phyloP scores from a whole-genome alignment of 164 flowering plant species.

The Tinospora cordifolia region DNA sequence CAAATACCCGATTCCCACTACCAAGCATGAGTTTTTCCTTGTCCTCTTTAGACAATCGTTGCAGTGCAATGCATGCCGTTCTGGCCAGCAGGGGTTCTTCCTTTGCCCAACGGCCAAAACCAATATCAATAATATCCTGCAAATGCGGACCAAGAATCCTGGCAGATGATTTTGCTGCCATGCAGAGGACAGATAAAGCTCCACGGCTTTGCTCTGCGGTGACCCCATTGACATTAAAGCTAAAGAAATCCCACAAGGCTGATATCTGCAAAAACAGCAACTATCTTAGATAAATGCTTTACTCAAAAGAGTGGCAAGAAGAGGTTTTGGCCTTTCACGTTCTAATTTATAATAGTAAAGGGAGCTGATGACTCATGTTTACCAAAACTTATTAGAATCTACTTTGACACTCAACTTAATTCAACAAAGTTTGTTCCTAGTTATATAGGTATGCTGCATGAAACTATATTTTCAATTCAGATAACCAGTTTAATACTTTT shows the following conservation, averaged over 20 bases:
- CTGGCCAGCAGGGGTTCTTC: constrained; percentile 89
- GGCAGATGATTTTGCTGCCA: constrained; percentile 84
- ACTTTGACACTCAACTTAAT: too few relatives aligned
- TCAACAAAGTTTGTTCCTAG: too few relatives aligned
- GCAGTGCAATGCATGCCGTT: constrained; percentile 82
- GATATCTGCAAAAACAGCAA: constrained; percentile 51
- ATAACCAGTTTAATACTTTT: too few relatives aligned
- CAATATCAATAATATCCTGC: constrained; percentile 88
- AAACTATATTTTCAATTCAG: too few relatives aligned
- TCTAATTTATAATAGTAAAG: background rate
- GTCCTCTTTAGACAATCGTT: constrained; percentile 76
- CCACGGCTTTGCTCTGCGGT: constrained; percentile 94
- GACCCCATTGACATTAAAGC: constrained; percentile 78
- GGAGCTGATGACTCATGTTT: background rate
- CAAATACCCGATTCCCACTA: constrained; percentile 63
- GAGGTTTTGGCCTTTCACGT: background rate
- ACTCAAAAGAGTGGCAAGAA: background rate
- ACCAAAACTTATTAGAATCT: background rate
- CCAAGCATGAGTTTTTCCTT: constrained; percentile 52
- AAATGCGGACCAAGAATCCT: constrained; percentile 63
- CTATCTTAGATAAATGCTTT: background rate
- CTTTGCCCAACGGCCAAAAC: constrained; percentile 98
- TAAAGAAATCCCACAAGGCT: constrained; percentile 93
- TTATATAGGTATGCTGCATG: too few relatives aligned
- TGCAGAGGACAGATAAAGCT: constrained; percentile 84